A percentile compares a stretch with the other conserved stretches of the same genome.
These are phyloP conservation scores for Salvia miltiorrhiza DNA, from an alignment of 257 asterid genomes.

Conservation along the genomic window DNA sequence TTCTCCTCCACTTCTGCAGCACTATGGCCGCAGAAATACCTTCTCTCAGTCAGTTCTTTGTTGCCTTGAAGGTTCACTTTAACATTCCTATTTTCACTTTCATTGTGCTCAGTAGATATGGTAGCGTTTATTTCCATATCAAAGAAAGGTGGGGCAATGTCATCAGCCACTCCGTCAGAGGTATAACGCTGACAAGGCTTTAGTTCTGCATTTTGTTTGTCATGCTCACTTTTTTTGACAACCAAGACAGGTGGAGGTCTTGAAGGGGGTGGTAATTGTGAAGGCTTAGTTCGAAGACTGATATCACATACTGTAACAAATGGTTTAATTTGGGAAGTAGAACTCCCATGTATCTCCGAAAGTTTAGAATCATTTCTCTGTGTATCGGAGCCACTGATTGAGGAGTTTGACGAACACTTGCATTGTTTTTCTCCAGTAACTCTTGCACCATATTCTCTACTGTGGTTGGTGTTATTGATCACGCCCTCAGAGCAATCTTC, in stretches of 20 bases:
- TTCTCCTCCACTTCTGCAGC: constrained; percentile 32
- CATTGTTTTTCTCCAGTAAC: constrained; percentile 30
- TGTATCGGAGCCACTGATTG: constrained; percentile 16
- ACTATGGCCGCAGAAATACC: constrained; percentile 26
- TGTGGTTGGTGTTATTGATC: constrained; percentile 31
- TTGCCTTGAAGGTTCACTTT: constrained; percentile 33
- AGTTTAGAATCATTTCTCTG: constrained; percentile 28
- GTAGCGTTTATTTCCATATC: constrained; percentile 56
- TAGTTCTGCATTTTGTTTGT: constrained; percentile 29
- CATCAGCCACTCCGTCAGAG: constrained; percentile 40
- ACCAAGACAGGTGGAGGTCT: constrained; percentile 80
- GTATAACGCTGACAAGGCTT: constrained; percentile 40
- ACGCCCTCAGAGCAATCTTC: constrained; percentile 26
- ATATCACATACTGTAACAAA: constrained; percentile 67
- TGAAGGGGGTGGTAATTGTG: constrained; percentile 85
- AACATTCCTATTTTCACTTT: constrained; percentile 37
- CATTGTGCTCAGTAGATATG: constrained; percentile 32
- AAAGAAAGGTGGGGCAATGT: constrained; percentile 36
- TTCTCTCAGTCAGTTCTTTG: constrained; percentile 36
- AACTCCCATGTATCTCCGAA: constrained; percentile 25
- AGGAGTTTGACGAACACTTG: constrained; percentile 28
- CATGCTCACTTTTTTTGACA: constrained; percentile 33
- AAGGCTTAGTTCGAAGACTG: constrained; percentile 81
- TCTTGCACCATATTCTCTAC: constrained; percentile 25
- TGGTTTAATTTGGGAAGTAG: constrained; percentile 42